Evolutionary conservation across 139 green algal genomes (phyloP).

Genomic region (Micractinium sp.): DNA sequence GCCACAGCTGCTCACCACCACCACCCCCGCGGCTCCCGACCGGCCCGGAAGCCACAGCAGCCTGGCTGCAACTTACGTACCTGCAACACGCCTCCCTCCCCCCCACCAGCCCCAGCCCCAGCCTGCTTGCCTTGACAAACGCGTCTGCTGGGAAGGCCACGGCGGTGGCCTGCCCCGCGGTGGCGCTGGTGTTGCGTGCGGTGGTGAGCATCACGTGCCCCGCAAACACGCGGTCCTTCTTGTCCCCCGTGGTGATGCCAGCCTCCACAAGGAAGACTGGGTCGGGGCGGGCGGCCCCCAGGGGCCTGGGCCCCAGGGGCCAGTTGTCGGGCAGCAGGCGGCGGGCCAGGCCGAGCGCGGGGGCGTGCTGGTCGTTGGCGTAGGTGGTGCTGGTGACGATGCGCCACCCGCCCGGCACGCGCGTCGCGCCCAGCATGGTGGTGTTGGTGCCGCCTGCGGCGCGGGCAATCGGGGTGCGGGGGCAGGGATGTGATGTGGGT

Average conservation of each 20-base stretch:
- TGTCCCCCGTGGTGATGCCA: background rate
- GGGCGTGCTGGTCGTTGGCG: background rate
- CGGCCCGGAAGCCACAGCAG: background rate
- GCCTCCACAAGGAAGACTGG: background rate
- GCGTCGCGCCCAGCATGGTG: background rate
- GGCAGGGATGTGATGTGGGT: background rate
- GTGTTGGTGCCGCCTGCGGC: background rate
- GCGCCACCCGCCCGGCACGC: background rate
- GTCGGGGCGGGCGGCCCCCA: background rate
- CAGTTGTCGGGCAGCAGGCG: background rate
- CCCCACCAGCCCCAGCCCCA: background rate
- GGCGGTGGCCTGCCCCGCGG: background rate
- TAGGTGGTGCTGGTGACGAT: background rate
- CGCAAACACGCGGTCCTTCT: background rate
- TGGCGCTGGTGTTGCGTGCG: background rate
- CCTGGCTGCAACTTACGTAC: background rate
- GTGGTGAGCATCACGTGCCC: background rate
- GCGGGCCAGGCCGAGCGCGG: background rate
- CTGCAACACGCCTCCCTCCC: background rate
- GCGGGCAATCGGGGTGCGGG: background rate
- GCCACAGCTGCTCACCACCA: no score
- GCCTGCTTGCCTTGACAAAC: background rate
- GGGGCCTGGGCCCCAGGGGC: background rate
- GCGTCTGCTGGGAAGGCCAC: background rate
- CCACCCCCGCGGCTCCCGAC: no score